Base-by-base conservation (phyloP, 2,329 filamentous ascomycete species). In the Pestalotiopsis sp. region DNA sequence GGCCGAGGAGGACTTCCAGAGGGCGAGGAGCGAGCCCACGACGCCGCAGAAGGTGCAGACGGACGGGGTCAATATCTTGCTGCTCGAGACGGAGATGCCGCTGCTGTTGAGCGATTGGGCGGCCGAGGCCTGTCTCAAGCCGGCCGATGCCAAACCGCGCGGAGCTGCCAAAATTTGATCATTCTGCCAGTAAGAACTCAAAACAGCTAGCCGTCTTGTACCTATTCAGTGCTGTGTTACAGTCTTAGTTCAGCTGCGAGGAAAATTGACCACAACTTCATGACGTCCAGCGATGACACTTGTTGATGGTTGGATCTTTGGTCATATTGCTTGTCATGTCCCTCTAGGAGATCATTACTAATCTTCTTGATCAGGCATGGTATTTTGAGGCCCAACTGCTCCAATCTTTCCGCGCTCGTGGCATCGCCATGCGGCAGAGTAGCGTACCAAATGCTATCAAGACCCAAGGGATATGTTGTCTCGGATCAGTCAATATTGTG, bases 101-200 rank as follows among this genome's bases (percentile, higher is more conserved):
- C 49, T 66, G 17, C 25, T 57, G 4, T 23, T 66, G 64, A 66
- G 64, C 31, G 64, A 66, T 23, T 66, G 64, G 64, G 64, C 64
- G 11, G 64, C 52, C 12, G 45, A 66, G 40, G 25, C 49, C 14
- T 65, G 62, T 40, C 25, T 52, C 4, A 49, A 65, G 62, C 38
- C n/a, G 20, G 62, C 62, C 13, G 62, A 49, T n/a, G 62, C 62
- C 20, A 65, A 65, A 52, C 62, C 62, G 38, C 13, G 62, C 3
- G 62, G 38, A 20, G 40, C 38, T 23, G 62, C 62, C 38, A 65
- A 65, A 40, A 65, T 65, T 23, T 65, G 62, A 65, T 27, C 20
- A 27, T 13, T 27, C 12, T 17, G 45, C 45, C 11, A 14, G 3
- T 17, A 11, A 17, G 11, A 17, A 14, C 45, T 52, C 14, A 52